A percentile compares a stretch with the other conserved stretches of the same genome.
Conservation (phyloP, 768 basidiomycete genomes). For the Suillus fuscotomentosus region DNA sequence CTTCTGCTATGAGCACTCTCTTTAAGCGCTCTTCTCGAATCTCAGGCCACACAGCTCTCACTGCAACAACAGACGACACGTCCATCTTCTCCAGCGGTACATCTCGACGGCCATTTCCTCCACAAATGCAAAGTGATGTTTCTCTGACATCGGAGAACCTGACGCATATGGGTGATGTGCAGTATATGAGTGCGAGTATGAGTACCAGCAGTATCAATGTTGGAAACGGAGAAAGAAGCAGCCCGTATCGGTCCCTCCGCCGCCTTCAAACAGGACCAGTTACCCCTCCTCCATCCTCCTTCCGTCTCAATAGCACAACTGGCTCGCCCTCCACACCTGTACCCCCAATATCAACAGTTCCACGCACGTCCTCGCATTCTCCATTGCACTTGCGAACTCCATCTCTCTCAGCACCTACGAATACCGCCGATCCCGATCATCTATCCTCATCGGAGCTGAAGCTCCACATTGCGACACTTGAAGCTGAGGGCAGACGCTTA, state of each 20-base stretch:
- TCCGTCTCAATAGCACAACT: constrained; percentile 34
- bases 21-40: constrained; percentile 47
- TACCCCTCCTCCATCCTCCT: constrained; percentile 58
- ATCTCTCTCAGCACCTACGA: constrained; percentile 30
- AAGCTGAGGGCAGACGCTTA: constrained; percentile 66
- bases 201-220: constrained; percentile 1
- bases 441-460: constrained; percentile 62
- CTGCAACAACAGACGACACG: constrained; percentile 26
- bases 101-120: constrained; percentile 45
- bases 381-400: constrained; percentile 38
- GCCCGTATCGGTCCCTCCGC: constrained; percentile 46
- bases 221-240: constrained; percentile 22
- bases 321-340: constrained; percentile 34
- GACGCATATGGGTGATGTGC: constrained; percentile 35
- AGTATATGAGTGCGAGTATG: neutral
- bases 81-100: constrained; percentile 37
- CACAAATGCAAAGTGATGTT: constrained; percentile 32
- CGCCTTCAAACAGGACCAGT: constrained; percentile 25
- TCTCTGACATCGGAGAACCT: constrained; percentile 34
- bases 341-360: constrained; percentile 32
- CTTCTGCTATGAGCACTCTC: constrained; percentile 49
- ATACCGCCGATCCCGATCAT: constrained; percentile 52
- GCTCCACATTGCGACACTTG: constrained; percentile 65
- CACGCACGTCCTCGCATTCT: constrained; percentile 12
- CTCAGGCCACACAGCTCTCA: constrained; percentile 37